A percentile compares a stretch with the other conserved stretches of the same genome.
phyloP scores from a whole-genome alignment of 441 rosid species.

The Gossypium gossypioides region DNA sequence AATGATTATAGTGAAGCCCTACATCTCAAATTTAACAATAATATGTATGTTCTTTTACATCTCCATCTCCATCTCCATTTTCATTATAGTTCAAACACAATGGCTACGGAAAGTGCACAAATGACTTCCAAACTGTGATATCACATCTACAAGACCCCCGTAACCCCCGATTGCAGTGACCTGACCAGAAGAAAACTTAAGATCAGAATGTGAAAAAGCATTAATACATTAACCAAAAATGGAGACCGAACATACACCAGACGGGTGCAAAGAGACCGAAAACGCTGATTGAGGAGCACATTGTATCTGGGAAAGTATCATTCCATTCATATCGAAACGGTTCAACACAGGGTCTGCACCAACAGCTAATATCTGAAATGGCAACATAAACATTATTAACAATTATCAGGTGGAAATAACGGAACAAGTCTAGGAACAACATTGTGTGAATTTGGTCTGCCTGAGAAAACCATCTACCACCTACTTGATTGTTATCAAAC shows the following conservation, averaged over 20 bases:
- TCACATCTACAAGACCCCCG: constrained; percentile 79
- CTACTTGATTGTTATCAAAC: constrained; percentile 73
- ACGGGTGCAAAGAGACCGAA: constrained; percentile 65
- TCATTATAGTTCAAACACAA: constrained; percentile 21
- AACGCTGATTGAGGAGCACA: constrained; percentile 80
- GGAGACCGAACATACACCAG: constrained; percentile 48
- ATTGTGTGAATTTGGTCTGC: not conserved
- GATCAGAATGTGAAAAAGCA: not conserved
- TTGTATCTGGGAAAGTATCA: constrained; percentile 63
- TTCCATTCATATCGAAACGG: constrained; percentile 69
- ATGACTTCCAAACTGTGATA: constrained; percentile 91
- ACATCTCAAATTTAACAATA: not conserved
- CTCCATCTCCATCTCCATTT: not conserved
- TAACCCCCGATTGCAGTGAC: constrained; percentile 78
- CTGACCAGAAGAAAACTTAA: constrained; percentile 23
- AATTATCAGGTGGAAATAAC: not conserved
- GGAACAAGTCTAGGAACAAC: not conserved
- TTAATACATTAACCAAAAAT: not conserved
- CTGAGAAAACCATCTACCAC: constrained; percentile 12
- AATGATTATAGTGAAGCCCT: not conserved
- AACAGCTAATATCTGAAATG: constrained; percentile 66
- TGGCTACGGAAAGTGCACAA: constrained; percentile 72
- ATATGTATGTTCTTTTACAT: not conserved
- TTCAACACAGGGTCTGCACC: constrained; percentile 72
- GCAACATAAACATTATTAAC: not conserved